Percentiles rank a stretch among this genome's conserved stretches.
Evolutionary conservation across 2,329 filamentous ascomycete genomes (phyloP).

Genomic region (Ascochyta clinopodiicola): DNA sequence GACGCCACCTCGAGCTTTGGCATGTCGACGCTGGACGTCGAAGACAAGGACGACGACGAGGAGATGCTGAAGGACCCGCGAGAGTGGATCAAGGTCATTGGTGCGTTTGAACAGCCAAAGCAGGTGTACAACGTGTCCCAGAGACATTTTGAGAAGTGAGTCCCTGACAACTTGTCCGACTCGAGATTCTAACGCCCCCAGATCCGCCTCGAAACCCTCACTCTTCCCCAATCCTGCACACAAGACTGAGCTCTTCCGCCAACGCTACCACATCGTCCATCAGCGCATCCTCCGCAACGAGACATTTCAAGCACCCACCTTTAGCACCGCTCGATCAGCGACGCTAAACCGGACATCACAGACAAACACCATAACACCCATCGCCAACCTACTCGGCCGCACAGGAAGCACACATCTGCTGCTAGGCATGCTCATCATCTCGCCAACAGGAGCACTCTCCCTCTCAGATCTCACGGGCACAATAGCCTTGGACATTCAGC

Average conservation of each 20-base stretch:
- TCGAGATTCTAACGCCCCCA: constrained; percentile 26
- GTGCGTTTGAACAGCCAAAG: constrained; percentile 84
- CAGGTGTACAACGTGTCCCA: constrained; percentile 78
- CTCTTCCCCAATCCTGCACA: constrained; percentile 75
- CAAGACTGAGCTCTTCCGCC: constrained; percentile 85
- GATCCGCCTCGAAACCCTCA: constrained; percentile 50
- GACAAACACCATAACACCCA: constrained; percentile 86
- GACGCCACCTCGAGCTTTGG: constrained; percentile 72
- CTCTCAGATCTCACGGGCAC: constrained; percentile 88
- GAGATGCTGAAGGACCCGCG: constrained; percentile 71
- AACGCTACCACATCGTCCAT: constrained; percentile 90
- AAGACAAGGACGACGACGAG: constrained; percentile 60
- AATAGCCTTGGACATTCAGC: constrained; percentile 81
- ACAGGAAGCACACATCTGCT: constrained; percentile 86
- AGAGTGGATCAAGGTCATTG: constrained; percentile 83
- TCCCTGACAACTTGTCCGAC: background rate
- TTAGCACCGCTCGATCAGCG: constrained; percentile 63
- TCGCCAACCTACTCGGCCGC: constrained; percentile 76
- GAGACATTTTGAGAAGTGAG: constrained; percentile 86
- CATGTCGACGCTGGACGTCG: constrained; percentile 57
- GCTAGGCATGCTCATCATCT: constrained; percentile 79
- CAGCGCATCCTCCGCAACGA: constrained; percentile 92
- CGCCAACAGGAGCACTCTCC: constrained; percentile 81
- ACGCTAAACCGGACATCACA: constrained; percentile 61
- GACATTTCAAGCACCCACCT: constrained; percentile 83